phyloP scores from a whole-genome alignment of 768 basidiomycete species.

The Boletus vinaceobasis region DNA sequence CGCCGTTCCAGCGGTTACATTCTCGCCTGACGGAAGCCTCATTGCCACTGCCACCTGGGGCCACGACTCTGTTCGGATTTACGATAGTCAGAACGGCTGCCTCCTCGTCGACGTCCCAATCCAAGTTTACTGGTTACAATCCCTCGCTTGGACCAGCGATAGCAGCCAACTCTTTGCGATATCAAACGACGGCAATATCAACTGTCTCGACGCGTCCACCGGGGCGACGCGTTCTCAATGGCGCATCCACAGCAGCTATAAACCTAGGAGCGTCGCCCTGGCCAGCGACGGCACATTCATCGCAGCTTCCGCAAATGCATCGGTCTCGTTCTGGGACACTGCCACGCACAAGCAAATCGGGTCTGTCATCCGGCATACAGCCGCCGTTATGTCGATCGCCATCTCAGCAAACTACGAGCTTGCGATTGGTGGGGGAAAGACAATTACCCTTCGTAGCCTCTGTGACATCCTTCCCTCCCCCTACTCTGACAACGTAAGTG shows the following conservation, averaged over 20 bases:
- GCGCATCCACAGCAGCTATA: too few species aligned
- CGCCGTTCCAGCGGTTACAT: neutral
- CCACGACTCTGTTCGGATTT: neutral
- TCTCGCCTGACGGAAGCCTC: neutral
- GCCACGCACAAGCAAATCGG: neutral
- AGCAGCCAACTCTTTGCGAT: neutral
- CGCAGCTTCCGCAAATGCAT: too few species aligned
- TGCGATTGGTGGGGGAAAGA: neutral
- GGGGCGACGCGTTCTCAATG: too few species aligned
- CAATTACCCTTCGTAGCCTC: neutral
- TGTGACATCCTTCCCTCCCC: neutral
- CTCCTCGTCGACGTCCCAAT: neutral
- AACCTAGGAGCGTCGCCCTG: neutral
- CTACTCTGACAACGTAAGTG: neutral
- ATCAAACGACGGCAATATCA: neutral
- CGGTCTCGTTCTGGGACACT: neutral
- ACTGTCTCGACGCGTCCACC: neutral
- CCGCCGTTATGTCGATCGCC: accelerated
- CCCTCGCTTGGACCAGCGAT: neutral
- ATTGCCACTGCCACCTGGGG: neutral
- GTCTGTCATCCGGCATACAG: neutral
- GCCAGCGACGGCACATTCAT: too few species aligned
- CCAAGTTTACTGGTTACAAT: too few species aligned
- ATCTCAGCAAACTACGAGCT: neutral
- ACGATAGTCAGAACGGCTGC: neutral